Evolutionary conservation across 257 asterid genomes (phyloP).

Genomic region (Plantago elongata): DNA sequence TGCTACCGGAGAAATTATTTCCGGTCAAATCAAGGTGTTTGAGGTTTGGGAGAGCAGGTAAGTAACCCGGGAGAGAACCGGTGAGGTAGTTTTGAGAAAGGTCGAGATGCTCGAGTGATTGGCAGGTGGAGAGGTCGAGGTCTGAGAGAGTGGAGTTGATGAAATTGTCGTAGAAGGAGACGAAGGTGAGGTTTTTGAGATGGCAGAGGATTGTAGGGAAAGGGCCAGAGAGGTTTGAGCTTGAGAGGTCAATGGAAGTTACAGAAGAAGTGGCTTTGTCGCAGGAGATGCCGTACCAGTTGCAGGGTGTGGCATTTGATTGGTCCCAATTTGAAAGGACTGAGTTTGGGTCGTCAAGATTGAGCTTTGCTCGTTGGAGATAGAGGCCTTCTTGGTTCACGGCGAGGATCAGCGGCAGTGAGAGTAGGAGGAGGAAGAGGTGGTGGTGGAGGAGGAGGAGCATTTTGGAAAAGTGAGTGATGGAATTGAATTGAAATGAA

Average conservation of each 20-base stretch:
- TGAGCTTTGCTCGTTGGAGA: slow-evolving; percentile 58
- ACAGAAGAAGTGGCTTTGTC: slow-evolving; percentile 48
- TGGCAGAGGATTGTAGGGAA: slow-evolving; percentile 76
- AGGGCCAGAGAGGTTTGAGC: slow-evolving; percentile 76
- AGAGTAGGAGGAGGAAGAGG: slow-evolving; percentile 22
- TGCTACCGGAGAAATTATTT: slow-evolving; percentile 81
- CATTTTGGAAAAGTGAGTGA: neutral
- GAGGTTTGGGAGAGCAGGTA: slow-evolving; percentile 59
- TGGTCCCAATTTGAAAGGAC: slow-evolving; percentile 70
- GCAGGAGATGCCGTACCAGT: slow-evolving; percentile 74
- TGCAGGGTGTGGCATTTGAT: slow-evolving; percentile 56
- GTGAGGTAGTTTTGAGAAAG: slow-evolving; percentile 75
- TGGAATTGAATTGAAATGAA: too few relatives aligned
- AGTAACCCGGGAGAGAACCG: slow-evolving; percentile 50
- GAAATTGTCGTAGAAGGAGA: slow-evolving; percentile 72
- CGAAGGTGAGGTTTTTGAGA: slow-evolving; percentile 37
- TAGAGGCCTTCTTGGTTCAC: slow-evolving; percentile 61
- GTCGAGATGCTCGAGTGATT: slow-evolving; percentile 68
- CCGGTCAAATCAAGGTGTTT: slow-evolving; percentile 82
- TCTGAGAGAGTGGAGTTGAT: slow-evolving; percentile 55
- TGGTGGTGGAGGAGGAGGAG: slow-evolving; percentile 19
- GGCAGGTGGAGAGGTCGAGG: slow-evolving; percentile 45
- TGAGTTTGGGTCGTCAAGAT: slow-evolving; percentile 68
- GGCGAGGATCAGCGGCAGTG: slow-evolving; percentile 31
- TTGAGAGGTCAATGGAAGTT: slow-evolving; percentile 64